Conservation (phyloP, 2,329 filamentous ascomycete genomes). For the Claviceps capensis region DNA sequence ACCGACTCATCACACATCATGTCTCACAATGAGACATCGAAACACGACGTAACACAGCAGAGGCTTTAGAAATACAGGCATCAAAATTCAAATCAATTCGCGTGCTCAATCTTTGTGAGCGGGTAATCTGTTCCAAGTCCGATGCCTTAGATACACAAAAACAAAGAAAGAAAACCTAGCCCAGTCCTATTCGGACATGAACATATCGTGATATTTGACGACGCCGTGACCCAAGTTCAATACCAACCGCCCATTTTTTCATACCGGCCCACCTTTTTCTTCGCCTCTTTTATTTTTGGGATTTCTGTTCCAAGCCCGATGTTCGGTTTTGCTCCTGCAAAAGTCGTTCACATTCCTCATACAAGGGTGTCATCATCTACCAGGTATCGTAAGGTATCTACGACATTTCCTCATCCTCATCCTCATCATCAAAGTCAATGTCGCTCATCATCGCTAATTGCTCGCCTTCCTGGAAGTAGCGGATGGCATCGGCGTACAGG, state of each 20-base stretch:
- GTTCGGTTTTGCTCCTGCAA: too few relatives aligned
- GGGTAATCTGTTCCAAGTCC: constrained; percentile 3
- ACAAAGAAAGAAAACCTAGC: constrained; percentile 9
- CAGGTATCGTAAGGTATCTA: not conserved
- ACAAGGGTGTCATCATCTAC: too few relatives aligned
- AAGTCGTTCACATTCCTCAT: too few relatives aligned
- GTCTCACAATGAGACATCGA: too few relatives aligned
- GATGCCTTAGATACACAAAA: constrained; percentile 2
- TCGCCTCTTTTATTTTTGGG: not conserved
- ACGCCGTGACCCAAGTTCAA: not conserved
- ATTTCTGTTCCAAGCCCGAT: too few relatives aligned
- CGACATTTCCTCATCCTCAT: constrained; percentile 31
- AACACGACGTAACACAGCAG: too few relatives aligned
- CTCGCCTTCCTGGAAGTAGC: constrained; percentile 64
- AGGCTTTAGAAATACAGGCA: not conserved
- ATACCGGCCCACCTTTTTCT: not conserved
- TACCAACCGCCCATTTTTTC: not conserved
- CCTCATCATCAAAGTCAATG: constrained; percentile 41
- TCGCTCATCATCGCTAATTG: constrained; percentile 56
- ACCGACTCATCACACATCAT: too few relatives aligned
- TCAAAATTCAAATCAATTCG: not conserved
- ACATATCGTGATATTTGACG: not conserved
- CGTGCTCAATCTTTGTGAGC: constrained; percentile 5
- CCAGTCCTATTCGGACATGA: not conserved
- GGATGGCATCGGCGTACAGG: constrained; percentile 75